These are phyloP conservation scores for Yarrowia keelungensis DNA, from an alignment of 805 yeast genomes.

Conservation along the genomic window DNA sequence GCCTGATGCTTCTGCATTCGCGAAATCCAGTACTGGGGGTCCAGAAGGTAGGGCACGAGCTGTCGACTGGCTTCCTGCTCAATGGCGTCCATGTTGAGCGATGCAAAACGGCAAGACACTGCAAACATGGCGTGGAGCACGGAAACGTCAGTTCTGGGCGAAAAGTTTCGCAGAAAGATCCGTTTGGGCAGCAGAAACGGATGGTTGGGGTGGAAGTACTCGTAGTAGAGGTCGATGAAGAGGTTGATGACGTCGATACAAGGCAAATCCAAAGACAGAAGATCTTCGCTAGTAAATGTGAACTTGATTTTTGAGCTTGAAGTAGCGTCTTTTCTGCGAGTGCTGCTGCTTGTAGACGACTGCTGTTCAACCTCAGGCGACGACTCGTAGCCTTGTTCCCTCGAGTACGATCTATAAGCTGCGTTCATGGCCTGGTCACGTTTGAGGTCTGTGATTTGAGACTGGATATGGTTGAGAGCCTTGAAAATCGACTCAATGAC, in stretches of 20 bases:
- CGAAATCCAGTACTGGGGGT: constrained; percentile 39
- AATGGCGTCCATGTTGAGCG: constrained; percentile 36
- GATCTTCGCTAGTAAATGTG: constrained; percentile 24
- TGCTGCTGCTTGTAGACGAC: constrained; percentile 22
- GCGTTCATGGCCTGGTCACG: constrained; percentile 35
- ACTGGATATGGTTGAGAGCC: constrained; percentile 31
- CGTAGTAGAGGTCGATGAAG: constrained; percentile 39
- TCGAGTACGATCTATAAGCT: constrained; percentile 28
- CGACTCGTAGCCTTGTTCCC: constrained; percentile 31
- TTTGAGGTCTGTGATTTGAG: constrained; percentile 28
- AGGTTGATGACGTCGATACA: constrained; percentile 38
- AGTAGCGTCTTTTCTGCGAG: not conserved
- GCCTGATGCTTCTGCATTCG: constrained; percentile 38
- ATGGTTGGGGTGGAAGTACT: constrained; percentile 40
- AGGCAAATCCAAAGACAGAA: constrained; percentile 35
- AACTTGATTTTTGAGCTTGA: constrained; percentile 22
- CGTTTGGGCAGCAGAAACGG: constrained; percentile 39
- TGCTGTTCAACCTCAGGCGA: constrained; percentile 32
- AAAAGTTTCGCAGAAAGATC: constrained; percentile 25
- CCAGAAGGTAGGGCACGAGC: constrained; percentile 34
- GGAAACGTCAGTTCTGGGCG: constrained; percentile 37
- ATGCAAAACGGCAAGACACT: constrained; percentile 36
- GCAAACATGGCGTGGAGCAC: constrained; percentile 40
- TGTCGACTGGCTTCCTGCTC: constrained; percentile 37
- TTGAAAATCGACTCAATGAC: constrained; percentile 34